Conservation (phyloP, 306 rosid genomes). For the Albizia julibrissin region DNA sequence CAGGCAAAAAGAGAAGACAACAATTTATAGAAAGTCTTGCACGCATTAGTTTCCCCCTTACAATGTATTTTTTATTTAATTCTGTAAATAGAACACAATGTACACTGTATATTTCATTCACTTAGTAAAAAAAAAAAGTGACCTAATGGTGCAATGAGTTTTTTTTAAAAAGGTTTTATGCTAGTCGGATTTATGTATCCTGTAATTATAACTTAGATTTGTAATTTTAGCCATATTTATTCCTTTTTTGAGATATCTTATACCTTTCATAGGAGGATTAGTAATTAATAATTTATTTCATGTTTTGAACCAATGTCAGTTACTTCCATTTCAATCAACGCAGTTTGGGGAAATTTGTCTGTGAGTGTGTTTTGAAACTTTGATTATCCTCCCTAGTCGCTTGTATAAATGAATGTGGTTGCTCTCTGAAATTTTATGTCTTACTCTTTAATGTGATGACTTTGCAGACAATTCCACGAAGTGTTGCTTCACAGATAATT, state of each 20-base stretch:
- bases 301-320: background rate
- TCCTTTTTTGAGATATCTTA: background rate
- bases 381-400: slow-evolving; percentile 3
- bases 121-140: slow-evolving; percentile 13
- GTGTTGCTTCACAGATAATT: slow-evolving; percentile 62
- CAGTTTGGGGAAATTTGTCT: background rate
- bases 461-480: slow-evolving; percentile 64
- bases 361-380: slow-evolving; percentile 3
- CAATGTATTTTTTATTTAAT: background rate
- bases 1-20: background rate
- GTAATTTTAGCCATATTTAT: background rate
- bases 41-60: background rate
- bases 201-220: background rate
- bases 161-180: background rate
- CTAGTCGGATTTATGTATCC: background rate
- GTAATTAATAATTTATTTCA: background rate
- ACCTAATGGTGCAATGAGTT: background rate
- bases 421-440: slow-evolving; percentile 10
- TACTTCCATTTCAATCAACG: background rate
- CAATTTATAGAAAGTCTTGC: background rate
- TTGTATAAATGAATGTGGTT: slow-evolving; percentile 10
- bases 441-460: slow-evolving; percentile 20
- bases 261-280: background rate
- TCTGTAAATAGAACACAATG: background rate
- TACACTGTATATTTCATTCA: background rate